Percentiles rank a stretch among this genome's conserved stretches.
These are phyloP conservation scores for Trichoderma sp. DNA, from an alignment of 2,329 filamentous ascomycete species.

Conservation along the genomic window DNA sequence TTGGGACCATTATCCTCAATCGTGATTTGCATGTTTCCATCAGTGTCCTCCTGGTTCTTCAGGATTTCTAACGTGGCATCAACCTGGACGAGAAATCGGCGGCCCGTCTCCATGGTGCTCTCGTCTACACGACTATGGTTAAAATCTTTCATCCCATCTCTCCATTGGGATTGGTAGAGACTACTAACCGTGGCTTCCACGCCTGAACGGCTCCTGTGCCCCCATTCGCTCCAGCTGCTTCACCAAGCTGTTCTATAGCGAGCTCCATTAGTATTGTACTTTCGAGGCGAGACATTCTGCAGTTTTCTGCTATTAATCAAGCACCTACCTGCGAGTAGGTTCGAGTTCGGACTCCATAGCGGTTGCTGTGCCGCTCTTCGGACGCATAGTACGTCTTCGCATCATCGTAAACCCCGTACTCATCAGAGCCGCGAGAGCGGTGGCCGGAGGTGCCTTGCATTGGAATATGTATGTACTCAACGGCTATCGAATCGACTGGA, in stretches of 20 bases:
- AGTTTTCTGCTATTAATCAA: background rate
- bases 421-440: constrained; percentile 39
- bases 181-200: constrained; percentile 56
- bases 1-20: constrained; percentile 95
- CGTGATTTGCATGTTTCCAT: constrained; percentile 94
- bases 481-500: background rate
- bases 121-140: constrained; percentile 60
- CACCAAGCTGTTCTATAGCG: constrained; percentile 48
- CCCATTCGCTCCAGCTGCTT: constrained; percentile 52
- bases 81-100: constrained; percentile 83
- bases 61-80: constrained; percentile 77
- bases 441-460: constrained; percentile 32
- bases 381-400: constrained; percentile 58
- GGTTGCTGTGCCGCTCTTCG: constrained; percentile 51
- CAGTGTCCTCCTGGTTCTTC: constrained; percentile 83
- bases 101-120: constrained; percentile 58
- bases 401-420: constrained; percentile 54
- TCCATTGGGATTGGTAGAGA: background rate
- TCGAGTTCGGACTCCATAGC: constrained; percentile 48
- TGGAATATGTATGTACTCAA: constrained; percentile 4
- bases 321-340: constrained; percentile 54
- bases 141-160: background rate
- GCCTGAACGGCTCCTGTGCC: constrained; percentile 52
- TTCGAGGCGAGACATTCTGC: too few relatives aligned
- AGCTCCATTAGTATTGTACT: background rate